phyloP scores from a whole-genome alignment of 768 basidiomycete genomes.

The Hypholoma fasciculare region DNA sequence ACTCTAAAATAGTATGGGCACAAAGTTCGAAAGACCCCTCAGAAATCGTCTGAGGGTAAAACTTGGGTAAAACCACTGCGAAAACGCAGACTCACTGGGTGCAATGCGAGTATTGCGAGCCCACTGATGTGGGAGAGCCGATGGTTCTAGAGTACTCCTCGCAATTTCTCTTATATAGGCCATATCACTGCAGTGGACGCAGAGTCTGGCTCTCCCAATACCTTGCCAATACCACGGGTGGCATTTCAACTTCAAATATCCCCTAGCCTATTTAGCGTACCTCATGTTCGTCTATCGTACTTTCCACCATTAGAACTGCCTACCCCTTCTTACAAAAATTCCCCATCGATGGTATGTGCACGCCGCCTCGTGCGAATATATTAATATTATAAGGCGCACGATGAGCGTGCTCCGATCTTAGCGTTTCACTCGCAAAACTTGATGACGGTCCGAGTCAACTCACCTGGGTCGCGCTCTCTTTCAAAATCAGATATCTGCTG shows the following conservation, averaged over 20 bases:
- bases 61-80: too few species aligned
- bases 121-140: too few species aligned
- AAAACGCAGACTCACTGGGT: too few species aligned
- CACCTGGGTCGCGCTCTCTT: constrained; percentile 18
- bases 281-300: constrained; percentile 61
- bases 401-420: constrained; percentile 69
- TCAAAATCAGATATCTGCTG: background rate
- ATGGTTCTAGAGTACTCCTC: too few species aligned
- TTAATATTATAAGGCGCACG: constrained; percentile 53
- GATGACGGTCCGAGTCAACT: constrained; percentile 39
- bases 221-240: constrained; percentile 27
- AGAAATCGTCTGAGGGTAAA: too few species aligned
- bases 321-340: constrained; percentile 67
- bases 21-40: too few species aligned
- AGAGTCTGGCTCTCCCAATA: constrained; percentile 31
- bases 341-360: constrained; percentile 62
- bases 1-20: too few species aligned
- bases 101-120: too few species aligned
- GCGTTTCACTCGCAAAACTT: constrained; percentile 49
- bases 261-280: constrained; percentile 33
- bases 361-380: background rate
- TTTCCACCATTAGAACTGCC: constrained; percentile 69
- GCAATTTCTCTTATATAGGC: constrained; percentile 68
- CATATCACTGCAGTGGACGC: constrained; percentile 58
- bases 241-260: constrained; percentile 26